phyloP scores from a whole-genome alignment of 208 protist species.

The Leishmania tarentolae region DNA sequence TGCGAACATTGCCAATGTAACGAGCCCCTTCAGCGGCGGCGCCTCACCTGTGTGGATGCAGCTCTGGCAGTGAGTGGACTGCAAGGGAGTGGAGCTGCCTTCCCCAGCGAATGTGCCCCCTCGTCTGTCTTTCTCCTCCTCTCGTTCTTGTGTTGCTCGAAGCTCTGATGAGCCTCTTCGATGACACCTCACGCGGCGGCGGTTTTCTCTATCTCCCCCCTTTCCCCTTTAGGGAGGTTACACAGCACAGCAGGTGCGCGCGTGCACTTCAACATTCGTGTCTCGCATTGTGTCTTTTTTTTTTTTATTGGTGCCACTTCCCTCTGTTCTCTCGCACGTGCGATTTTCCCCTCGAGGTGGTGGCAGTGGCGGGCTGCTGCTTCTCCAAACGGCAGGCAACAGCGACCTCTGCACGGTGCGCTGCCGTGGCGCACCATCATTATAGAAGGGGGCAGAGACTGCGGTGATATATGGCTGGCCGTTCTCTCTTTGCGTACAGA shows the following conservation, averaged over 20 bases:
- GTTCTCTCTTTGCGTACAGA: not conserved
- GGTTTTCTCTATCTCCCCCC: no score
- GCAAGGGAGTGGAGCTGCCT: not conserved
- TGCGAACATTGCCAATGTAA: slow-evolving; percentile 12
- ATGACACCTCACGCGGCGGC: no score
- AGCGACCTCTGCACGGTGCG: no score
- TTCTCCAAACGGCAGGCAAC: no score
- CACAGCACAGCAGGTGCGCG: not conserved
- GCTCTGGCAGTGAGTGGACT: not conserved
- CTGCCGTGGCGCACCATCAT: no score
- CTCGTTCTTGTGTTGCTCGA: not conserved
- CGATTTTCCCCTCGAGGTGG: not conserved
- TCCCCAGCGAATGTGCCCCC: not conserved
- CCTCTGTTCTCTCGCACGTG: not conserved
- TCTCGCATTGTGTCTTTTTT: not conserved
- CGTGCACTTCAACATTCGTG: not conserved
- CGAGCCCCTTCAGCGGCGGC: slow-evolving; percentile 5
- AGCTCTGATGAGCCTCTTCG: not conserved
- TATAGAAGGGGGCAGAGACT: not conserved
- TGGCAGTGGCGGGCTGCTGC: no score
- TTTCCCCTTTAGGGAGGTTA: not conserved
- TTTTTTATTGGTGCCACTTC: not conserved
- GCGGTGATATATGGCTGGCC: not conserved
- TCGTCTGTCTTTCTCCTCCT: not conserved
- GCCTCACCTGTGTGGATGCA: slow-evolving; percentile 10